These are phyloP conservation scores for Termitomyces sp. DNA, from an alignment of 768 basidiomycete species.

Conservation along the genomic window DNA sequence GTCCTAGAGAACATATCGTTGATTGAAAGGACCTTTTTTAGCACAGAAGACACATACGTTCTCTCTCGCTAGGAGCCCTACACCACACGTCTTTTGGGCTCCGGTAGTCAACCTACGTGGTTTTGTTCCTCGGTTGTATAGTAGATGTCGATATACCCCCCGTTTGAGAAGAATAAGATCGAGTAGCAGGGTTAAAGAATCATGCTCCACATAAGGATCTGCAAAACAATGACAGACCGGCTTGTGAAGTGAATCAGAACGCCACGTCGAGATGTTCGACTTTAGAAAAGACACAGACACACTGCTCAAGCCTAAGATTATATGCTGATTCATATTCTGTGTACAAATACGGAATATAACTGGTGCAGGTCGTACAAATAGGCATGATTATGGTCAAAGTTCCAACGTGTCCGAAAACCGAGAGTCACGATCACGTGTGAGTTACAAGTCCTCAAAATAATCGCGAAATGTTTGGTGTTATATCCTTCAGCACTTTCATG, in stretches of 20 bases:
- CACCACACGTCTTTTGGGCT: slow-evolving; percentile 8
- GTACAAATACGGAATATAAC: slow-evolving; percentile 63
- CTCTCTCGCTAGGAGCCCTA: slow-evolving; percentile 12
- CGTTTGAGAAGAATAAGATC: slow-evolving; percentile 81
- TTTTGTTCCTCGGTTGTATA: slow-evolving; percentile 73
- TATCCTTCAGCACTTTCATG: no score
- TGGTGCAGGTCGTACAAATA: slow-evolving; percentile 75
- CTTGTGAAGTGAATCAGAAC: slow-evolving; percentile 25
- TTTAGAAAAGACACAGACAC: slow-evolving; percentile 44
- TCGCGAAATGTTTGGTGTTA: no score
- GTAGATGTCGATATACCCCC: slow-evolving; percentile 74
- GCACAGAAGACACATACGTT: slow-evolving; percentile 18
- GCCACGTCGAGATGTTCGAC: background rate
- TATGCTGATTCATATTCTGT: slow-evolving; percentile 76
- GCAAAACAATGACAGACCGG: slow-evolving; percentile 60
- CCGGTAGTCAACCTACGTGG: slow-evolving; percentile 41
- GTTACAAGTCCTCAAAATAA: no score
- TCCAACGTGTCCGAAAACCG: no score
- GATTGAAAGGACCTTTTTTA: background rate
- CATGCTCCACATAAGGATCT: slow-evolving; percentile 87
- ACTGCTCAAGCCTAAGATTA: slow-evolving; percentile 80
- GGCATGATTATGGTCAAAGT: slow-evolving; percentile 4
- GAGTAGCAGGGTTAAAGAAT: slow-evolving; percentile 63
- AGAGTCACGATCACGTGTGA: background rate
- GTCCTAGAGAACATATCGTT: slow-evolving; percentile 27